Evolutionary conservation across 1,139 yeast genomes (phyloP).

Genomic region (Nakaseomyces kungkrabaensis): DNA sequence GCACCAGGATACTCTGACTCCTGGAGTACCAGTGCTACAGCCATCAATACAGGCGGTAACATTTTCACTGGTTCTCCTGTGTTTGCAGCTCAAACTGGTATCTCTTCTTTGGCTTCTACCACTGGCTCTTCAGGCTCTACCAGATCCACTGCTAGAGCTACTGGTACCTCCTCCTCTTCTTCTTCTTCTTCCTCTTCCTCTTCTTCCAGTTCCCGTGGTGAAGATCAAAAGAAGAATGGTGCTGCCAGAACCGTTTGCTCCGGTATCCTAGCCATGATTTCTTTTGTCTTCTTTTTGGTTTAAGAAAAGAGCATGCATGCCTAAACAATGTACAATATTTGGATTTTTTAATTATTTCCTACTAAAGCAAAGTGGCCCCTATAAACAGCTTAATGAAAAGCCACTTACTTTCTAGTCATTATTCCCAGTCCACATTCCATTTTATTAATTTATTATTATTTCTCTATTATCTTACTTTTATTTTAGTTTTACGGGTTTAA

Average conservation of each 20-base stretch:
- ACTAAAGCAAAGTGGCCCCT: neutral
- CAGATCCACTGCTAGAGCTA: neutral
- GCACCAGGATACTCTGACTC: slow-evolving; percentile 35
- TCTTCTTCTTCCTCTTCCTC: neutral
- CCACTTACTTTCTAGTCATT: neutral
- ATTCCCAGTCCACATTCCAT: neutral
- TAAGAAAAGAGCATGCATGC: neutral
- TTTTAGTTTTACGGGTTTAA: neutral
- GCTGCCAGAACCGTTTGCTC: neutral
- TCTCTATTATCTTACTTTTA: no score
- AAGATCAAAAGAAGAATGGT: slow-evolving; percentile 2
- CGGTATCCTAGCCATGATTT: neutral
- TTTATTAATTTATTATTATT: neutral
- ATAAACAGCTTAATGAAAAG: neutral
- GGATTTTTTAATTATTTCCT: neutral
- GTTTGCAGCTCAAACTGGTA: neutral
- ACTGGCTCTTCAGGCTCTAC: neutral
- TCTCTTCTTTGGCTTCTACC: neutral
- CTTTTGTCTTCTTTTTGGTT: neutral
- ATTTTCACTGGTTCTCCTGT: slow-evolving; percentile 19
- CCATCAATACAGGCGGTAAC: slow-evolving; percentile 14
- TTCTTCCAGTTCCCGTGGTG: neutral
- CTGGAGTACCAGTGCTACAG: slow-evolving; percentile 22
- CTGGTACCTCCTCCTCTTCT: neutral
- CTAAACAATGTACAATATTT: neutral